Percentiles rank a stretch among this genome's conserved stretches.
Conservation (phyloP, 202 grass and related monocot species). For the Zizania palustris region DNA sequence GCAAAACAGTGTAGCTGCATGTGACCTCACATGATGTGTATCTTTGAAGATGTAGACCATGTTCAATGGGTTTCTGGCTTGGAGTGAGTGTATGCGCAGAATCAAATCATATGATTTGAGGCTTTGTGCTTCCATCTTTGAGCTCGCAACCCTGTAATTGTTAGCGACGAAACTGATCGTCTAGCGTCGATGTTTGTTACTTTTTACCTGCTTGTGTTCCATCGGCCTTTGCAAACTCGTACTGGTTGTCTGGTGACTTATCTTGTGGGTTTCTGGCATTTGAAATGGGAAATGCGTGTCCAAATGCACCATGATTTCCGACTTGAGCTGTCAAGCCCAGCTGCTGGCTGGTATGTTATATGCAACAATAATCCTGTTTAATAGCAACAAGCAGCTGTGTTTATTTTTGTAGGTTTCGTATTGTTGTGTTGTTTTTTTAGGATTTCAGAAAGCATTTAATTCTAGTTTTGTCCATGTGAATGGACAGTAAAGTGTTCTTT, state of each 20-base stretch:
- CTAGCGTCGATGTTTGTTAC: slow-evolving; percentile 24
- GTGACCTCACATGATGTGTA: slow-evolving; percentile 49
- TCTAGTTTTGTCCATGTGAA: not conserved
- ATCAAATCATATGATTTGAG: slow-evolving; percentile 23
- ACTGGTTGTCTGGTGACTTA: slow-evolving; percentile 8
- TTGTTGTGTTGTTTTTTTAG: not conserved
- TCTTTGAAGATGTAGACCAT: slow-evolving; percentile 43
- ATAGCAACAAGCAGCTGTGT: not conserved
- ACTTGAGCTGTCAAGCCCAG: slow-evolving; percentile 1
- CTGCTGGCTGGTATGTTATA: not conserved
- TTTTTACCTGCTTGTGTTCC: not conserved
- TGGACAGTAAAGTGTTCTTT: not conserved
- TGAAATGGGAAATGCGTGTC: not conserved
- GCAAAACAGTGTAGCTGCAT: slow-evolving; percentile 28
- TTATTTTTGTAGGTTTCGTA: not conserved
- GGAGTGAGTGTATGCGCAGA: slow-evolving; percentile 2
- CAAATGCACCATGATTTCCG: not conserved
- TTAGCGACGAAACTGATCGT: slow-evolving; percentile 29
- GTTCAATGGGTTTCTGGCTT: slow-evolving; percentile 31
- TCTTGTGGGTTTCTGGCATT: not conserved
- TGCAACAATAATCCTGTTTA: not conserved
- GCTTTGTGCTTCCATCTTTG: not conserved
- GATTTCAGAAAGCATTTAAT: too few relatives aligned
- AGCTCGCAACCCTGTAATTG: slow-evolving; percentile 25
- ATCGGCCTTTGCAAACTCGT: slow-evolving; percentile 10